Conservation (phyloP, 2,329 filamentous ascomycete genomes). For the Botrytis pseudocinerea region DNA sequence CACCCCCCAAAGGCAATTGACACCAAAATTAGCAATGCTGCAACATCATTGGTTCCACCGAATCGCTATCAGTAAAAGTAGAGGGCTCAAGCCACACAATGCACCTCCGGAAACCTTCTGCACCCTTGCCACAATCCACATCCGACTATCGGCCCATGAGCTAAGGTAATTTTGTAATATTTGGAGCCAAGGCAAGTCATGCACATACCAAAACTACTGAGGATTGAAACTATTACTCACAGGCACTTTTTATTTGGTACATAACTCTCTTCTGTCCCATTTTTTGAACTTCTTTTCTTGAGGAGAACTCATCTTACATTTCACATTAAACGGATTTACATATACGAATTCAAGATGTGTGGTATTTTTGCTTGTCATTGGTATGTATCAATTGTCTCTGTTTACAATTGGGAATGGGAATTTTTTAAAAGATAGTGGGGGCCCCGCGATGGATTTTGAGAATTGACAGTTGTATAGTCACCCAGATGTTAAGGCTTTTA, state of each 20-base stretch:
- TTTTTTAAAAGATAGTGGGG: conserved; percentile 21
- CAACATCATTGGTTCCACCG: not conserved
- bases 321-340: conserved; percentile 1
- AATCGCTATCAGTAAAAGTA: conserved; percentile 1
- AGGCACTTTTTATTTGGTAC: not conserved
- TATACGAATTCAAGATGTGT: conserved; percentile 29
- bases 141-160: conserved; percentile 16
- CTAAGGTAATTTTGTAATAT: conserved; percentile 14
- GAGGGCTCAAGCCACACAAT: conserved; percentile 1
- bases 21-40: not conserved
- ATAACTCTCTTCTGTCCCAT: not conserved
- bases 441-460: conserved; percentile 39
- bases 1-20: not conserved
- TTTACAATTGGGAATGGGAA: not conserved
- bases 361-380: conserved; percentile 80
- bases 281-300: not conserved
- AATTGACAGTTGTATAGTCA: conserved; percentile 56
- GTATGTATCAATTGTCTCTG: conserved; percentile 21
- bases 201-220: conserved; percentile 11
- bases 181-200: conserved; percentile 3
- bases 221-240: conserved; percentile 17
- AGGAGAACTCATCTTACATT: not conserved
- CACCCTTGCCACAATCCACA: conserved; percentile 5
- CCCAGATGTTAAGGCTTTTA: conserved; percentile 90
- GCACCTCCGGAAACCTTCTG: not conserved